These are phyloP conservation scores for Eucalyptus paniculata DNA, from an alignment of 345 rosid species.

Conservation along the genomic window DNA sequence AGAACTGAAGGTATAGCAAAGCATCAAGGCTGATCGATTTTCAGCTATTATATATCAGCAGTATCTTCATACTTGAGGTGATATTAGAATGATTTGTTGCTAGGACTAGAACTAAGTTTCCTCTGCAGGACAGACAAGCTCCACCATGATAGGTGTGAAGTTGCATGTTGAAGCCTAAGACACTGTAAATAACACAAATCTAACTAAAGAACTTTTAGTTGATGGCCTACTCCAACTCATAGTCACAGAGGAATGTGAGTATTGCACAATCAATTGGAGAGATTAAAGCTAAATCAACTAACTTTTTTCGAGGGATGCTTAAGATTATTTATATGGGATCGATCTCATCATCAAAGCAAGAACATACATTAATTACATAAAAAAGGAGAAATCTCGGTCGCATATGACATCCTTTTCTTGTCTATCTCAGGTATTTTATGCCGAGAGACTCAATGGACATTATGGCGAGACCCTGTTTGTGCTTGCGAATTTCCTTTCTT, in stretches of 20 bases:
- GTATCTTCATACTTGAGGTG: background rate
- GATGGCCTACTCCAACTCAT: background rate
- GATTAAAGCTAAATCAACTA: background rate
- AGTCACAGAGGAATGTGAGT: background rate
- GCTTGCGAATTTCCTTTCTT: background rate
- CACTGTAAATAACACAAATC: background rate
- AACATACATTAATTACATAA: background rate
- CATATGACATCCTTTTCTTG: background rate
- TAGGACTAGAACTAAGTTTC: background rate
- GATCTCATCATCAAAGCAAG: background rate
- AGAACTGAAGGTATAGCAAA: background rate
- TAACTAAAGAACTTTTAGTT: background rate
- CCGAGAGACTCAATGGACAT: background rate
- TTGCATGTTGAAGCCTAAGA: no score
- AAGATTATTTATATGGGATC: background rate
- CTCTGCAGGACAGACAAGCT: background rate
- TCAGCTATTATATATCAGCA: background rate
- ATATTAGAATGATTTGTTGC: background rate
- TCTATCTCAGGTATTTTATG: background rate
- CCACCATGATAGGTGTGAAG: no score
- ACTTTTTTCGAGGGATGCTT: background rate
- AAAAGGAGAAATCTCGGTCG: background rate
- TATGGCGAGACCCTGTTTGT: background rate
- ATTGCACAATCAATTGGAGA: background rate
- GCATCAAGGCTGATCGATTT: background rate